A percentile compares a stretch with the other conserved stretches of the same genome.
Conservation (phyloP, 129 eudicot genomes). For the Escallonia rubra region DNA sequence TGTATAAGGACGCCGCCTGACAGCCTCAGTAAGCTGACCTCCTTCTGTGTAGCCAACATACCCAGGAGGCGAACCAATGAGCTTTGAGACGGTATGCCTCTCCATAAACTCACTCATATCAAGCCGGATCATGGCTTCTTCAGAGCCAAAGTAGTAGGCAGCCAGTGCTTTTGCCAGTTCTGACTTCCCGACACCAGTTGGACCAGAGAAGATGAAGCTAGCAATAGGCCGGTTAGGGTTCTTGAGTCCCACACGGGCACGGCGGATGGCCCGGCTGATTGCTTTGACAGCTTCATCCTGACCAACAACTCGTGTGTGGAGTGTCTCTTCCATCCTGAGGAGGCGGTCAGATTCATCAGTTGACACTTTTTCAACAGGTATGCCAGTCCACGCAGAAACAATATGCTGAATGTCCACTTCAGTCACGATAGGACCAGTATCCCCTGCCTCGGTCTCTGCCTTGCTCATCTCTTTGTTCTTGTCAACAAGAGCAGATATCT, state of each 20-base stretch:
- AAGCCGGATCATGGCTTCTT: constrained; percentile 90
- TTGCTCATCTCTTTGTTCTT: constrained; percentile 78
- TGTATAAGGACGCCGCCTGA: constrained; percentile 79
- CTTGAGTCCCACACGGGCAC: constrained; percentile 91
- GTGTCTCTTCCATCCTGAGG: constrained; percentile 90
- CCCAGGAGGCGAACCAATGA: constrained; percentile 91
- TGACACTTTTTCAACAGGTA: constrained; percentile 82
- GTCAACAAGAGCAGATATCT: constrained; percentile 61
- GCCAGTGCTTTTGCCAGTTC: constrained; percentile 83
- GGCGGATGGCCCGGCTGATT: constrained; percentile 87
- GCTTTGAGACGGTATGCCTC: constrained; percentile 88
- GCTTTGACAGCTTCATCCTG: constrained; percentile 91
- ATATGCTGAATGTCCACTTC: constrained; percentile 84
- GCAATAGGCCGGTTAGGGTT: constrained; percentile 90
- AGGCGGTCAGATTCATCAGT: constrained; percentile 92
- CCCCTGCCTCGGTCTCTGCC: constrained; percentile 85
- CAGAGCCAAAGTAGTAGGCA: constrained; percentile 90
- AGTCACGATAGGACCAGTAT: constrained; percentile 71
- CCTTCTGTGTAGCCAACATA: constrained; percentile 93
- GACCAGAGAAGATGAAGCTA: constrained; percentile 87
- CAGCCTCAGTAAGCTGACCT: constrained; percentile 89
- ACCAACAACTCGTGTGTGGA: constrained; percentile 68
- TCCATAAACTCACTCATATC: constrained; percentile 98
- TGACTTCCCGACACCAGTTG: constrained; percentile 93
- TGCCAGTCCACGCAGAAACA: constrained; percentile 88